phyloP scores from a whole-genome alignment of 257 asterid species.

The Nicotiana tomentosiformis region DNA sequence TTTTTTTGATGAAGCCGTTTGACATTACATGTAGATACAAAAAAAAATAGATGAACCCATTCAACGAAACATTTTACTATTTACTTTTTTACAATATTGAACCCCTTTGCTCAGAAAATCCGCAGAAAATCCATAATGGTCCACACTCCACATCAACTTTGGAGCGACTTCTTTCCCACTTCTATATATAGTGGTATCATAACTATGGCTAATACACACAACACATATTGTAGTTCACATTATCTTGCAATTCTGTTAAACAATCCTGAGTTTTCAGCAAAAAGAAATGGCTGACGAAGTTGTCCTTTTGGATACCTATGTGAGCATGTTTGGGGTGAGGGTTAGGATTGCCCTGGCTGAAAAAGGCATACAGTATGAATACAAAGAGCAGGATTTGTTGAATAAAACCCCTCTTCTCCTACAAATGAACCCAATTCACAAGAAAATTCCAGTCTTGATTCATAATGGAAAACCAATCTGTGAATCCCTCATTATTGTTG shows the following conservation, averaged over 20 bases:
- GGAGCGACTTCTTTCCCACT: no score
- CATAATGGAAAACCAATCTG: slow-evolving; percentile 27
- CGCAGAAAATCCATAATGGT: no score
- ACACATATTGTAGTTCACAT: not conserved
- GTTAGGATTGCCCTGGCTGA: slow-evolving; percentile 21
- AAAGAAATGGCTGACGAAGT: slow-evolving; percentile 16
- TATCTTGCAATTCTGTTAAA: not conserved
- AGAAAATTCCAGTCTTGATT: slow-evolving; percentile 23
- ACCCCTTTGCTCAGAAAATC: no score
- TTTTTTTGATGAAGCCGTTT: no score
- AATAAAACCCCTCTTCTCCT: slow-evolving; percentile 15
- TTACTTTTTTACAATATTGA: no score
- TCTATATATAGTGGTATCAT: no score
- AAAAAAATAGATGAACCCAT: no score
- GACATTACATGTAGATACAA: no score
- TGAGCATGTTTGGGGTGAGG: slow-evolving; percentile 20
- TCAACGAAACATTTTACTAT: no score
- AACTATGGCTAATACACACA: not conserved
- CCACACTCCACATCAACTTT: no score
- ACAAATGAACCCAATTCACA: slow-evolving; percentile 22
- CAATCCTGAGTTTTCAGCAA: no score
- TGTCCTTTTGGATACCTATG: slow-evolving; percentile 12
- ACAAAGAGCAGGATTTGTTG: slow-evolving; percentile 15
- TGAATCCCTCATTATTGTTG: slow-evolving; percentile 17
- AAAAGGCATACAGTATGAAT: slow-evolving; percentile 18